Conservation (phyloP, 2,329 filamentous ascomycete genomes). For the Orbilia javanica region DNA sequence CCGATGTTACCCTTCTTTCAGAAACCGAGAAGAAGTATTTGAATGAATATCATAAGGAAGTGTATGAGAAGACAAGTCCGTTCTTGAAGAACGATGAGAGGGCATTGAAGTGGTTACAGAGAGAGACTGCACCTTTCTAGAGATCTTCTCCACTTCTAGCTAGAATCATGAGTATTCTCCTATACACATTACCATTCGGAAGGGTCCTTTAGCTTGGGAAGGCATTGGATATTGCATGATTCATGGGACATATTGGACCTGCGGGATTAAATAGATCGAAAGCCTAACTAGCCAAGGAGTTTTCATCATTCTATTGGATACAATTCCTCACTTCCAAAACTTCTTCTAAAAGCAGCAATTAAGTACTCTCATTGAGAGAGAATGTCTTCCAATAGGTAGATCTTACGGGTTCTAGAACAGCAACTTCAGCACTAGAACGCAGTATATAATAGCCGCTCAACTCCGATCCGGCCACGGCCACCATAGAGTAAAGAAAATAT, state of each 20-base stretch:
- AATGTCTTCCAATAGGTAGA: not conserved
- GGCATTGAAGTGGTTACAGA: constrained; percentile 83
- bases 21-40: constrained; percentile 84
- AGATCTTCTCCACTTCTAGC: not conserved
- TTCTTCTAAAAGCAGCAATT: too few relatives aligned
- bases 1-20: constrained; percentile 80
- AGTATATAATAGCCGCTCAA: not conserved
- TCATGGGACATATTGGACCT: too few relatives aligned
- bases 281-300: too few relatives aligned
- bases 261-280: too few relatives aligned
- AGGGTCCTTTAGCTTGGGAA: too few relatives aligned
- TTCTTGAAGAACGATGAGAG: constrained; percentile 80
- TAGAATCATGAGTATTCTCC: not conserved
- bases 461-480: not conserved
- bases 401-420: not conserved
- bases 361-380: too few relatives aligned
- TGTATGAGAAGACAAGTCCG: constrained; percentile 82
- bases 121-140: constrained; percentile 77
- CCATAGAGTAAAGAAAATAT: not conserved
- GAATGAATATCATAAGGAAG: constrained; percentile 84
- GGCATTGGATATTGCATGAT: too few relatives aligned
- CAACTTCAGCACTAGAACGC: not conserved
- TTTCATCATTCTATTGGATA: too few relatives aligned
- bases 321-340: too few relatives aligned
- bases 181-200: not conserved